phyloP scores from a whole-genome alignment of 2,329 filamentous ascomycete species.

The Diplocarpon rosae region DNA sequence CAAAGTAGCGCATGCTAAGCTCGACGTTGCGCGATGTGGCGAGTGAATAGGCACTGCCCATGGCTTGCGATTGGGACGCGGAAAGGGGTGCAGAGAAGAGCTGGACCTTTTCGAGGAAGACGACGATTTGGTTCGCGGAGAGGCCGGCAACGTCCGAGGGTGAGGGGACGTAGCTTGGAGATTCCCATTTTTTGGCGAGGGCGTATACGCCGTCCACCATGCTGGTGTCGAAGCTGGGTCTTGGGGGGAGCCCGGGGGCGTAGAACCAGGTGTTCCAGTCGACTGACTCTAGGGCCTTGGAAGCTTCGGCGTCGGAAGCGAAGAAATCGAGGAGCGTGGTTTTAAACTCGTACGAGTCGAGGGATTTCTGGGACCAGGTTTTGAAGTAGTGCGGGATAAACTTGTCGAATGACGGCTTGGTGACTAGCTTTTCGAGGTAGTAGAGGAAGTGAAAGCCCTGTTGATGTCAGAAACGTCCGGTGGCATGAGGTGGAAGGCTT shows the following conservation, averaged over 20 bases:
- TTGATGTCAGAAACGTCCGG: background rate
- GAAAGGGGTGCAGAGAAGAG: conserved; percentile 53
- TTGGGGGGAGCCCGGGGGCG: conserved; percentile 75
- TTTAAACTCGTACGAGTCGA: conserved; percentile 94
- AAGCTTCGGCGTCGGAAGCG: conserved; percentile 48
- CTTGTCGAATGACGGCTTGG: conserved; percentile 78
- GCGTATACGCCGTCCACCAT: conserved; percentile 78
- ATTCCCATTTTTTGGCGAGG: conserved; percentile 72
- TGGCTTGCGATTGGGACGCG: conserved; percentile 52
- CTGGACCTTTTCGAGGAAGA: conserved; percentile 77
- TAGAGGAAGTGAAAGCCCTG: conserved; percentile 84
- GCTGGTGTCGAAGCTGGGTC: conserved; percentile 82
- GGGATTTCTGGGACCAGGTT: conserved; percentile 71
- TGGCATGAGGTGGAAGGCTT: background rate
- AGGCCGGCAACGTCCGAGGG: conserved; percentile 60
- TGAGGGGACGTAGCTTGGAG: conserved; percentile 51
- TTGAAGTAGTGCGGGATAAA: conserved; percentile 95
- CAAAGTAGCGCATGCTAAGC: conserved; percentile 69
- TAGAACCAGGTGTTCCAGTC: conserved; percentile 92
- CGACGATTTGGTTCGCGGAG: conserved; percentile 79
- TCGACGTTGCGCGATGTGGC: conserved; percentile 74
- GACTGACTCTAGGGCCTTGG: conserved; percentile 55
- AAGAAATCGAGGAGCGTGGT: conserved; percentile 82
- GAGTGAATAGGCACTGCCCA: conserved; percentile 68
- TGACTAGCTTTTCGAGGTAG: conserved; percentile 75